Conservation (phyloP, 371 early-diverging fungal species). For the Mortierella sp. region DNA sequence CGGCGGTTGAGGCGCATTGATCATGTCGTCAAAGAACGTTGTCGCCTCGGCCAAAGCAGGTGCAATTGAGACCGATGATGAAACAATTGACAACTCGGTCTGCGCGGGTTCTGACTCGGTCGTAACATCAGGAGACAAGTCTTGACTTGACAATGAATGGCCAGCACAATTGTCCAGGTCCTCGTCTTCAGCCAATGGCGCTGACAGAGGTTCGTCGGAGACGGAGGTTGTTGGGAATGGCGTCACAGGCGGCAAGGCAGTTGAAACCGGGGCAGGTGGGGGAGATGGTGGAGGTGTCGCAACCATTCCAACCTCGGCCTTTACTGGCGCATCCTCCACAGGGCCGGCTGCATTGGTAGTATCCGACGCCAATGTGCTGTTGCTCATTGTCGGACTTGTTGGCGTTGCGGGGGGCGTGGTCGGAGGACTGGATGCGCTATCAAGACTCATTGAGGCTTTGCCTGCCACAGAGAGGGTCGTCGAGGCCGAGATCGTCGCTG, state of each 20-base stretch:
- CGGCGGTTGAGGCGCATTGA: slow-evolving; percentile 50
- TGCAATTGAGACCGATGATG: slow-evolving; percentile 2
- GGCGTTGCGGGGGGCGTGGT: slow-evolving; percentile 20
- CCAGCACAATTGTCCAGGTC: slow-evolving; percentile 17
- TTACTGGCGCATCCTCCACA: neutral
- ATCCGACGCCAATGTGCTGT: slow-evolving; percentile 6
- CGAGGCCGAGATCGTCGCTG: slow-evolving; percentile 54
- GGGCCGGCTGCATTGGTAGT: neutral
- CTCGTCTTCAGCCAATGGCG: neutral
- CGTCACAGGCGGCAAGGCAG: slow-evolving; percentile 9
- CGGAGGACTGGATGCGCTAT: slow-evolving; percentile 29
- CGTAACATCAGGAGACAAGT: too few species aligned
- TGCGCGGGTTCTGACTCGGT: slow-evolving; percentile 4
- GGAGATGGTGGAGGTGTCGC: slow-evolving; percentile 22
- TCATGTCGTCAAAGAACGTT: slow-evolving; percentile 55
- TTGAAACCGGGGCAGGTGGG: slow-evolving; percentile 17
- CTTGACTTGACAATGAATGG: slow-evolving; percentile 17
- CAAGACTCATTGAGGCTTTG: slow-evolving; percentile 52
- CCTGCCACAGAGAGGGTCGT: slow-evolving; percentile 48
- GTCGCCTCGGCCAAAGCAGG: slow-evolving; percentile 32
- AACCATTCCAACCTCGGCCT: slow-evolving; percentile 2
- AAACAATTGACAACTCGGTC: neutral
- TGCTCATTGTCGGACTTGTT: slow-evolving; percentile 15
- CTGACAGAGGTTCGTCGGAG: slow-evolving; percentile 8
- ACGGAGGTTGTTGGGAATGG: slow-evolving; percentile 4